These are phyloP conservation scores for Lentinula boryana DNA, from an alignment of 768 basidiomycete genomes.

Conservation along the genomic window DNA sequence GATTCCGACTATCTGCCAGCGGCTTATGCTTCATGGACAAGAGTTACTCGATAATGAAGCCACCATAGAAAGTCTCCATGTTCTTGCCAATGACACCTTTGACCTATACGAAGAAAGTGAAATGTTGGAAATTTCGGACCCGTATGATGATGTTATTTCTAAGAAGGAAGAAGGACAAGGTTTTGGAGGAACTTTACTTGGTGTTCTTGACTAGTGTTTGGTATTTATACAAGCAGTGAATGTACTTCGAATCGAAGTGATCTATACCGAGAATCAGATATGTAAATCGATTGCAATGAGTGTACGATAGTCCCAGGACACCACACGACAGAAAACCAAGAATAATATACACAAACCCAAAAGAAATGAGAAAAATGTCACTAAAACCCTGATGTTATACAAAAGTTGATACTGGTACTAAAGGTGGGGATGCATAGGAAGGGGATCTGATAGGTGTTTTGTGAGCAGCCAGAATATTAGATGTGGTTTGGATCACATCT, in stretches of 20 bases:
- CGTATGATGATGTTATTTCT: constrained; percentile 38
- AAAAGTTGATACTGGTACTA: constrained; percentile 8
- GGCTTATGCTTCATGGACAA: constrained; percentile 52
- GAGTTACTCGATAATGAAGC: constrained; percentile 63
- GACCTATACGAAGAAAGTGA: constrained; percentile 63
- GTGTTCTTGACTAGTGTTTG: constrained; percentile 21
- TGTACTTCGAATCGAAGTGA: background rate
- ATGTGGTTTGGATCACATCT: constrained; percentile 73
- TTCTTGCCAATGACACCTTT: constrained; percentile 53
- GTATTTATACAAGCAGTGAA: constrained; percentile 2
- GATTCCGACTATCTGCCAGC: constrained; percentile 74
- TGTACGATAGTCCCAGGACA: constrained; percentile 20
- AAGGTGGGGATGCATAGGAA: background rate
- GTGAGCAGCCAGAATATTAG: constrained; percentile 40
- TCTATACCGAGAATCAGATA: constrained; percentile 9
- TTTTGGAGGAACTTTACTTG: constrained; percentile 70
- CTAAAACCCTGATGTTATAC: constrained; percentile 18
- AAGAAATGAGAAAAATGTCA: constrained; percentile 16
- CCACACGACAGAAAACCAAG: constrained; percentile 9
- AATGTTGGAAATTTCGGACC: constrained; percentile 49
- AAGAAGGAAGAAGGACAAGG: constrained; percentile 56
- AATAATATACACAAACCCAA: constrained; percentile 15
- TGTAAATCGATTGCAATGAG: constrained; percentile 8
- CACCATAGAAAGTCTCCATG: constrained; percentile 48
- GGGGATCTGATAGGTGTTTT: constrained; percentile 13